Conservation (phyloP, 139 green algal species). For the Coelastrella sp. region DNA sequence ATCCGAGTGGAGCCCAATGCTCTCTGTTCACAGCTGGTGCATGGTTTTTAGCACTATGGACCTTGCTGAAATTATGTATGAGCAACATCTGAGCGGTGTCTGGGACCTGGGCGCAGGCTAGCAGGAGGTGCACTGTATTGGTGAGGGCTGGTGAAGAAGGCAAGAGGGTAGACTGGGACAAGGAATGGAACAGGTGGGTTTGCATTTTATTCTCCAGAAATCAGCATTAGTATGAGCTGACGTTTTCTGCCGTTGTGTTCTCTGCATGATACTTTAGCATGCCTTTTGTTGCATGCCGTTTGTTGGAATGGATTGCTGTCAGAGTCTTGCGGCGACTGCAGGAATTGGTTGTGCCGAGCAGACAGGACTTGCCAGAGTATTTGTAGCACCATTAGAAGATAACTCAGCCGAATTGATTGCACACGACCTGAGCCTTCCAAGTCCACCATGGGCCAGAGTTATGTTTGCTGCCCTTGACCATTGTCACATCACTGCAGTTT, state of each 20-base stretch:
- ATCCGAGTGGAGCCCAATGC: background rate
- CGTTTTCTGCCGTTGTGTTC: no score
- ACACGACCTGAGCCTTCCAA: background rate
- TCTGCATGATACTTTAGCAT: no score
- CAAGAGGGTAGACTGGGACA: conserved; percentile 41
- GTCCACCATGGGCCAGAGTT: background rate
- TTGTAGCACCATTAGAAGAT: no score
- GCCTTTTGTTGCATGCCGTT: background rate
- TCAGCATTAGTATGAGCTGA: no score
- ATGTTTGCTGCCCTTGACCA: background rate
- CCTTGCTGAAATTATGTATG: background rate
- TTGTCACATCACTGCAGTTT: background rate
- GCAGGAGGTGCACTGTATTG: background rate
- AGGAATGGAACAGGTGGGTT: conserved; percentile 36
- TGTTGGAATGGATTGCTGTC: background rate
- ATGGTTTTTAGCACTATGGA: background rate
- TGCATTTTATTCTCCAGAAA: background rate
- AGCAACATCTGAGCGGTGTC: background rate
- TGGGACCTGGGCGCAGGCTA: background rate
- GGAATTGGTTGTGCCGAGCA: no score
- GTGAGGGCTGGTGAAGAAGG: background rate
- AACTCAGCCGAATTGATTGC: no score
- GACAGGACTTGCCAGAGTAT: no score
- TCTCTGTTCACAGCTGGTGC: background rate
- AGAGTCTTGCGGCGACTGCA: no score